These are phyloP conservation scores for Earliella scabrosa DNA, from an alignment of 1,284 basidiomycete species.

Conservation along the genomic window DNA sequence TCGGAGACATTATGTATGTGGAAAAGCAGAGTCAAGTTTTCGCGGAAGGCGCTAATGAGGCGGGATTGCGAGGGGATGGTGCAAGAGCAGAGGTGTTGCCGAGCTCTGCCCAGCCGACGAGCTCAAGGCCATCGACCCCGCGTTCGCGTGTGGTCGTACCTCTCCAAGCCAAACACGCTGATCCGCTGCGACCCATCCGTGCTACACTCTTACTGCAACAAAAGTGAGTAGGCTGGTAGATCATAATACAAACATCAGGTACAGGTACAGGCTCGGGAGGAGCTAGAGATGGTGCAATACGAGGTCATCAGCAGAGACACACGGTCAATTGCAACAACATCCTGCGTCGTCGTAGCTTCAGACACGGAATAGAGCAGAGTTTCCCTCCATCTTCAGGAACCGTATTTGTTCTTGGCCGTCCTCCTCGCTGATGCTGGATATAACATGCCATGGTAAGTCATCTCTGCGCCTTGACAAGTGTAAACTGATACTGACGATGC, in stretches of 20 bases:
- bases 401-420: slow-evolving; percentile 14
- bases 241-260: no score
- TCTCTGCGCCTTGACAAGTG: not conserved
- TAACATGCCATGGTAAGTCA: not conserved
- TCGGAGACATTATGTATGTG: not conserved
- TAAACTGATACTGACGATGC: slow-evolving; percentile 26
- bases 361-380: slow-evolving; percentile 17
- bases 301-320: no score
- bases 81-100: slow-evolving; percentile 6
- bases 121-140: no score
- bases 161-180: not conserved
- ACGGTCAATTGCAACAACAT: no score
- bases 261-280: no score
- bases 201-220: no score
- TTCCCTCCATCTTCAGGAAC: slow-evolving; percentile 22
- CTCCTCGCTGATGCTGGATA: slow-evolving; percentile 11
- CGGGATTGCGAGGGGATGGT: slow-evolving; percentile 12
- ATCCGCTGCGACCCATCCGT: no score
- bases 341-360: no score
- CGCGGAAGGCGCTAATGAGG: slow-evolving; percentile 5
- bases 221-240: no score
- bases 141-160: not conserved
- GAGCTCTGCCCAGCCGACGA: not conserved
- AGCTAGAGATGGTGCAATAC: not conserved
- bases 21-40: not conserved